Conservation (phyloP, 805 yeast species). For the Hemisphaericaspora nanyangensis region DNA sequence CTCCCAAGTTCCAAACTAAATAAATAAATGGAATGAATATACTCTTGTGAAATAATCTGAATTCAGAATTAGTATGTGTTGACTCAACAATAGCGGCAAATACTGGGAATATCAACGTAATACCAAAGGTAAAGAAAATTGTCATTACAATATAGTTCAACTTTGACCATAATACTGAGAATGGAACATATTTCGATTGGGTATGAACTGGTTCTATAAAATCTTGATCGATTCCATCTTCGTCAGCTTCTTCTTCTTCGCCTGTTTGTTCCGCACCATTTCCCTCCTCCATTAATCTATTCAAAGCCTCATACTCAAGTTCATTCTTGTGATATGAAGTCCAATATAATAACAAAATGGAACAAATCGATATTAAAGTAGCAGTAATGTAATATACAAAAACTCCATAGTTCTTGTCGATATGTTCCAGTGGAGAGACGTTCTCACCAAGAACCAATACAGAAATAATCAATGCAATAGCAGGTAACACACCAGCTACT, state of each 20-base stretch:
- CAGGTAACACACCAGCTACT: conserved; percentile 88
- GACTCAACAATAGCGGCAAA: conserved; percentile 75
- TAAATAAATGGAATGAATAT: conserved; percentile 71
- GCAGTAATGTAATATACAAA: conserved; percentile 50
- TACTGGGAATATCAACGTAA: conserved; percentile 82
- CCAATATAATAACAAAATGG: conserved; percentile 39
- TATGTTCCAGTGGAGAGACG: conserved; percentile 17
- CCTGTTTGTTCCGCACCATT: neutral
- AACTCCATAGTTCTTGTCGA: conserved; percentile 38
- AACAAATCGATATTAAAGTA: conserved; percentile 40
- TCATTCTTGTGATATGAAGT: conserved; percentile 25
- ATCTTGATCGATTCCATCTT: neutral
- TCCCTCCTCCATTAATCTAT: conserved; percentile 12
- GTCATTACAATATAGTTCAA: conserved; percentile 62
- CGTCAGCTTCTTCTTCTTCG: conserved; percentile 7
- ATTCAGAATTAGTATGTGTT: conserved; percentile 26
- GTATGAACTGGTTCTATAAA: conserved; percentile 11
- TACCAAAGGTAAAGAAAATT: conserved; percentile 67
- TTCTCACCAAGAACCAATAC: conserved; percentile 40
- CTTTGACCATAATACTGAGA: conserved; percentile 55
- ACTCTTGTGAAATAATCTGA: conserved; percentile 42
- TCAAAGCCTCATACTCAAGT: conserved; percentile 18
- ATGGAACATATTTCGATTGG: conserved; percentile 49
- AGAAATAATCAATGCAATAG: conserved; percentile 60
- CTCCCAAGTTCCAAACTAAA: conserved; percentile 88